Evolutionary conservation across 2,329 filamentous ascomycete genomes (phyloP).

Genomic region (Aspergillus sp.): DNA sequence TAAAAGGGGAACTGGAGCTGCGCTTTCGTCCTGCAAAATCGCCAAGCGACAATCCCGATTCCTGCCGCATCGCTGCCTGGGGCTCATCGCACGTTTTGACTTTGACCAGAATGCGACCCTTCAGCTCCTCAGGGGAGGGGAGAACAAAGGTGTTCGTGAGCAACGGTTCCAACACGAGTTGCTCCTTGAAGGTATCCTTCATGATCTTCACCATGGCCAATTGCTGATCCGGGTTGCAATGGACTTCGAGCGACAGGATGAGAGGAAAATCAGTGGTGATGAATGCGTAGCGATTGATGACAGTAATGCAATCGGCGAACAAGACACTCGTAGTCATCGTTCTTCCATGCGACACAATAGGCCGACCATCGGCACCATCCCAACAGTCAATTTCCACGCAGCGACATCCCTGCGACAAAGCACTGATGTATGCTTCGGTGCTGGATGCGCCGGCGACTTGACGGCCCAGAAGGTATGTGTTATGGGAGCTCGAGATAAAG

Average conservation of each 20-base stretch:
- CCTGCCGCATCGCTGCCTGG: slow-evolving; percentile 47
- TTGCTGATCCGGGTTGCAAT: slow-evolving; percentile 83
- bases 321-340: slow-evolving; percentile 86
- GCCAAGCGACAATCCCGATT: slow-evolving; percentile 39
- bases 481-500: slow-evolving; percentile 97
- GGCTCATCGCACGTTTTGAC: slow-evolving; percentile 75
- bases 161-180: slow-evolving; percentile 73
- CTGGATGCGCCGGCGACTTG: slow-evolving; percentile 89
- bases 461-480: slow-evolving; percentile 90
- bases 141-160: slow-evolving; percentile 67
- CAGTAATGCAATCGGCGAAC: slow-evolving; percentile 87
- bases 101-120: slow-evolving; percentile 83
- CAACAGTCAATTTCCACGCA: slow-evolving; percentile 98
- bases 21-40: slow-evolving; percentile 47
- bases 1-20: slow-evolving; percentile 77
- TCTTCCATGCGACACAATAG: slow-evolving; percentile 85
- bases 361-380: slow-evolving; percentile 86
- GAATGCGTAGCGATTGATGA: slow-evolving; percentile 94
- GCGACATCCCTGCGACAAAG: slow-evolving; percentile 83
- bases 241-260: slow-evolving; percentile 93
- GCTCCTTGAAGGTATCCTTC: slow-evolving; percentile 77
- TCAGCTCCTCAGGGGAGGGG: slow-evolving; percentile 82
- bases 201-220: slow-evolving; percentile 86
- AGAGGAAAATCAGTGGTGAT: slow-evolving; percentile 81
- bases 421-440: slow-evolving; percentile 90